These are phyloP conservation scores for Mycena capillaripes DNA, from an alignment of 768 basidiomycete species.

Conservation along the genomic window DNA sequence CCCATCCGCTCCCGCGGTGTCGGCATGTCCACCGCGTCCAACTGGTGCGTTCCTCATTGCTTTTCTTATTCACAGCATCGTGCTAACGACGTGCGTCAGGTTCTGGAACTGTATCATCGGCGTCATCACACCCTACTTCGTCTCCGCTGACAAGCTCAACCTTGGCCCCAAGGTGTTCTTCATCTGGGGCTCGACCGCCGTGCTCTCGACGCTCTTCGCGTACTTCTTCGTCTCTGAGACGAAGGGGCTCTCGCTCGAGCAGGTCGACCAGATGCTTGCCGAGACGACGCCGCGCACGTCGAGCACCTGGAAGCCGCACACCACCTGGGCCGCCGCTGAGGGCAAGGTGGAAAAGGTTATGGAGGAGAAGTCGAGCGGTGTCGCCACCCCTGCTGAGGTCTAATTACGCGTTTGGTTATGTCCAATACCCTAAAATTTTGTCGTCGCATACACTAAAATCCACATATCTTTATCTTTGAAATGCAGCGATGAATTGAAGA, in stretches of 20 bases:
- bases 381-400: not conserved
- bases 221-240: slow-evolving; percentile 12
- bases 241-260: not conserved
- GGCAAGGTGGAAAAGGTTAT: not conserved
- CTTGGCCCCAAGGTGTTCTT: slow-evolving; percentile 11
- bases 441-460: not conserved
- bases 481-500: too few relatives aligned
- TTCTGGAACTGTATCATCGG: slow-evolving; percentile 13
- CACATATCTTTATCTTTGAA: not conserved
- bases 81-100: not conserved
- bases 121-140: slow-evolving; percentile 9
- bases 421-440: not conserved
- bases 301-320: not conserved
- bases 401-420: not conserved
- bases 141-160: slow-evolving; percentile 9
- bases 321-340: not conserved
- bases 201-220: not conserved
- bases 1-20: slow-evolving; percentile 8
- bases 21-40: slow-evolving; percentile 9
- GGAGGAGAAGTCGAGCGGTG: not conserved
- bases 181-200: slow-evolving; percentile 4
- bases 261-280: not conserved
- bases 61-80: not conserved
- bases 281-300: slow-evolving; percentile 4
- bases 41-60: not conserved